phyloP scores from a whole-genome alignment of 768 basidiomycete species.

The Lentinula edodes region DNA sequence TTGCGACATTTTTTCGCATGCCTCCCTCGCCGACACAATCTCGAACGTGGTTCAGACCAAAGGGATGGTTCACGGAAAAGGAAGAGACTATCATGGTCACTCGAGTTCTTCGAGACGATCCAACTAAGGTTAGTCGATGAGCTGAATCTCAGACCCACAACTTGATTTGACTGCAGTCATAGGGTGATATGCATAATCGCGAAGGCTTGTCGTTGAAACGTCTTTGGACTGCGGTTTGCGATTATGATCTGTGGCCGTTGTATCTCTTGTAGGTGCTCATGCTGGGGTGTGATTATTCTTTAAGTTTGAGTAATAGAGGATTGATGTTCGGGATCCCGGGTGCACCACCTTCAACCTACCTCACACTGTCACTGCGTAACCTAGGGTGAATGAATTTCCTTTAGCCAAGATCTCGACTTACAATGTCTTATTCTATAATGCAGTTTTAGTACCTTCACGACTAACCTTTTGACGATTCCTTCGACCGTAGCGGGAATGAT shows the following conservation, averaged over 20 bases:
- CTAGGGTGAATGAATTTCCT: conserved; percentile 32
- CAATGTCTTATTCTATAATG: background rate
- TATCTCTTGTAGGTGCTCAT: conserved; percentile 38
- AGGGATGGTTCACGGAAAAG: conserved; percentile 59
- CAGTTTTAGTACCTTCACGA: conserved; percentile 55
- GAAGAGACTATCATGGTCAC: conserved; percentile 59
- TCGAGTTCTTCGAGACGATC: conserved; percentile 59
- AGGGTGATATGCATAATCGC: conserved; percentile 70
- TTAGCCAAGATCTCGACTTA: background rate
- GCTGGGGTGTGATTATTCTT: background rate
- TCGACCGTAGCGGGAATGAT: conserved; percentile 45
- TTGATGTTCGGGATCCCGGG: conserved; percentile 49
- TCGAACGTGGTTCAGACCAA: conserved; percentile 49
- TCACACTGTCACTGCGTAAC: conserved; percentile 51
- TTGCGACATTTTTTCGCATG: conserved; percentile 52
- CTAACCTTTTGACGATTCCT: conserved; percentile 59
- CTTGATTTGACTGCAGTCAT: background rate
- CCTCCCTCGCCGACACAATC: conserved; percentile 59
- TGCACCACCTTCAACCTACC: conserved; percentile 44
- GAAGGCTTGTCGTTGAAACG: conserved; percentile 46
- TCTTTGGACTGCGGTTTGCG: conserved; percentile 49
- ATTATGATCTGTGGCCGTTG: conserved; percentile 64
- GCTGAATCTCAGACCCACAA: background rate
- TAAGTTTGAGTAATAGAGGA: conserved; percentile 26
- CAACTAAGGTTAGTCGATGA: conserved; percentile 36